Evolutionary conservation across 2,329 filamentous ascomycete genomes (phyloP), one percentile per base, ranked within the genome.

Genomic region (Alternaria infectoria): DNA sequence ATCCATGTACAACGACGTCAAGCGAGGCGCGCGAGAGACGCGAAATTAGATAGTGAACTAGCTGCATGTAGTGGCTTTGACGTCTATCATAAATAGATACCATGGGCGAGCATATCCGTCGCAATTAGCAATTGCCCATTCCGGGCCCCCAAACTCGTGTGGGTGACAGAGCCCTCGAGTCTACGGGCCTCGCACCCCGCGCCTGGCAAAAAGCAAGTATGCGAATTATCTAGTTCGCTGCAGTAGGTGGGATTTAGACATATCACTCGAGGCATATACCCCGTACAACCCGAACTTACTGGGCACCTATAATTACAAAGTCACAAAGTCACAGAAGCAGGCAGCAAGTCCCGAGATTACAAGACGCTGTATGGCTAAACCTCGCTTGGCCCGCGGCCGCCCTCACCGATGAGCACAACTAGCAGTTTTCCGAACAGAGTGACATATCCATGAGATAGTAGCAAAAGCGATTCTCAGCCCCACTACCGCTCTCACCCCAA

Each of bases 1-100:
- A 46, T 60, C 15, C 36, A 54, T 60, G 57, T 57, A 49, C 56
- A 32, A 47, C 58, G 43, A 64, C 61, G 54, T 59, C 64, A 66
- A 47, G 32, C 61, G 44, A 59, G 44, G 50, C 60, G 60, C 56
- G 61, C 32, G 56, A 49, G 51, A 26, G 36, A 59, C 55, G 50
- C 60, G 54, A 66, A 51, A 50, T 25, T 47, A 28, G 44, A 59
- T 19, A 44, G 43, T 21, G 40, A 19, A 19, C 54, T 43, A 43
- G 59, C 45, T 50, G 19, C 12, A 51, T 51, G 46, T 40, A 59
- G 57, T 26, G 23, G 36, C 8, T 45, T 13, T 32, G 44, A 25
- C 21, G 28, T 23, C 36, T 17, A 36, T 21, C 23, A 19, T 32
- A 10, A 9, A 44, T 11, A 15, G 3, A 21, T 23, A 19, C 49